A percentile compares a stretch with the other conserved stretches of the same genome.
phyloP scores from a whole-genome alignment of 1,284 basidiomycete species.

The Rhodotorula mucilaginosa region DNA sequence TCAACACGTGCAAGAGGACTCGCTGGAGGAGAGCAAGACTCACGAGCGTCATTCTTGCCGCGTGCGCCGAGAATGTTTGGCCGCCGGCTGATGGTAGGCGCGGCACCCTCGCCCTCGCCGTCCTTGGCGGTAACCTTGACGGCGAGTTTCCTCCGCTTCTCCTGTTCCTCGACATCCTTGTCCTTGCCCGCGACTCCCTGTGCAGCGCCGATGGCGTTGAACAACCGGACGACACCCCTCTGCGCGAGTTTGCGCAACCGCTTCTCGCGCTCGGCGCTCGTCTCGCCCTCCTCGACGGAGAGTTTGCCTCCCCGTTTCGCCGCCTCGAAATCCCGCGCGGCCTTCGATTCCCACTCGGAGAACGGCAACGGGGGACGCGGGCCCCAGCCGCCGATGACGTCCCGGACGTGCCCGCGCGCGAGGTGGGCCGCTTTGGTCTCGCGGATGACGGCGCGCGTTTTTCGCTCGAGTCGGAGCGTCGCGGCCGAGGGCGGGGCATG shows the following conservation, averaged over 20 bases:
- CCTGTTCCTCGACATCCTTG: constrained; percentile 35
- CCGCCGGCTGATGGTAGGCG: constrained; percentile 17
- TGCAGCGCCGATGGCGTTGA: constrained; percentile 47
- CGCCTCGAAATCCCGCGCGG: constrained; percentile 30
- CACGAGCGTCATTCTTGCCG: constrained; percentile 46
- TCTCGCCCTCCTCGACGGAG: constrained; percentile 23
- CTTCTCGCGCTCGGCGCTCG: constrained; percentile 45
- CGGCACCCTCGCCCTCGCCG: constrained; percentile 11
- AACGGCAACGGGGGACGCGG: constrained; percentile 45
- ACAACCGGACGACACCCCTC: constrained; percentile 46
- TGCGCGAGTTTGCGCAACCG: constrained; percentile 45
- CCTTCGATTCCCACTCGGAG: constrained; percentile 41
- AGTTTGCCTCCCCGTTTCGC: constrained; percentile 27
- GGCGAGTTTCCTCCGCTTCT: constrained; percentile 37
- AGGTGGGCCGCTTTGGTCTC: constrained; percentile 44
- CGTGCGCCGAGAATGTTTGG: constrained; percentile 45
- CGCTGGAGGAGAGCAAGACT: constrained; percentile 5
- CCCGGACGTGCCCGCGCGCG: constrained; percentile 45
- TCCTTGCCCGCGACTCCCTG: constrained; percentile 42
- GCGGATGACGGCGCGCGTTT: constrained; percentile 38
- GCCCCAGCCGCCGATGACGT: constrained; percentile 47
- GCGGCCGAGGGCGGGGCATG: constrained; percentile 34
- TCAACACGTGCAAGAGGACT: neutral
- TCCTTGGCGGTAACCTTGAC: constrained; percentile 38
- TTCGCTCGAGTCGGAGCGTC: constrained; percentile 37